These are phyloP conservation scores for Pythium aquatile DNA, from an alignment of 352 stramenopile genomes.

Conservation along the genomic window DNA sequence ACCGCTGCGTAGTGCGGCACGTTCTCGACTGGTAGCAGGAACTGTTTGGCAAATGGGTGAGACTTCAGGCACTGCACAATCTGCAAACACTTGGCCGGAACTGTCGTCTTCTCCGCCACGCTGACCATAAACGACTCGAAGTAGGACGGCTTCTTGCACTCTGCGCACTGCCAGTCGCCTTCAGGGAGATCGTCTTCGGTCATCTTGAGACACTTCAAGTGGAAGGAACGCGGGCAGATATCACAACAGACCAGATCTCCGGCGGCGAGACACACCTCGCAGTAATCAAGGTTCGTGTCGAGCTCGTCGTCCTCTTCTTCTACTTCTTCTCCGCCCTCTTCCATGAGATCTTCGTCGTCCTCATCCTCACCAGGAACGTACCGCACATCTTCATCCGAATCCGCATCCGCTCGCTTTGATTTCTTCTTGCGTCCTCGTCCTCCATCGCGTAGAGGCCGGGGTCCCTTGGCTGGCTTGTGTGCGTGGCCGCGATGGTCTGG, in stretches of 20 bases:
- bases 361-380: conserved; percentile 11
- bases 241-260: conserved; percentile 91
- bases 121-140: conserved; percentile 49
- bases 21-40: conserved; percentile 71
- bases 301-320: conserved; percentile 55
- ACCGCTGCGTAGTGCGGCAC: conserved; percentile 72
- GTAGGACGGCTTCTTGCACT: conserved; percentile 74
- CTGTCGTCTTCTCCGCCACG: conserved; percentile 49
- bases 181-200: conserved; percentile 68
- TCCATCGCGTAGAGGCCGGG: neutral
- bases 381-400: conserved; percentile 17
- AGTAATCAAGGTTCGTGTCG: conserved; percentile 83
- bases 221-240: conserved; percentile 90
- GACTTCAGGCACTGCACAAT: conserved; percentile 68
- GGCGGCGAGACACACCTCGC: conserved; percentile 74
- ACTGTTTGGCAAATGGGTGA: conserved; percentile 80
- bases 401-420: neutral
- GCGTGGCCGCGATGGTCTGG: conserved; percentile 4
- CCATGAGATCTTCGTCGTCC: conserved; percentile 14
- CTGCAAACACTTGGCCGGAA: conserved; percentile 64
- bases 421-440: neutral
- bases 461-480: conserved; percentile 3
- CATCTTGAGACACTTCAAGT: conserved; percentile 82
- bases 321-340: conserved; percentile 23
- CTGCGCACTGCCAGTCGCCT: conserved; percentile 78